Percentiles rank a stretch among this genome's conserved stretches.
Evolutionary conservation across 495 filamentous ascomycete genomes (phyloP).

Genomic region (Penicillium flavigenum): DNA sequence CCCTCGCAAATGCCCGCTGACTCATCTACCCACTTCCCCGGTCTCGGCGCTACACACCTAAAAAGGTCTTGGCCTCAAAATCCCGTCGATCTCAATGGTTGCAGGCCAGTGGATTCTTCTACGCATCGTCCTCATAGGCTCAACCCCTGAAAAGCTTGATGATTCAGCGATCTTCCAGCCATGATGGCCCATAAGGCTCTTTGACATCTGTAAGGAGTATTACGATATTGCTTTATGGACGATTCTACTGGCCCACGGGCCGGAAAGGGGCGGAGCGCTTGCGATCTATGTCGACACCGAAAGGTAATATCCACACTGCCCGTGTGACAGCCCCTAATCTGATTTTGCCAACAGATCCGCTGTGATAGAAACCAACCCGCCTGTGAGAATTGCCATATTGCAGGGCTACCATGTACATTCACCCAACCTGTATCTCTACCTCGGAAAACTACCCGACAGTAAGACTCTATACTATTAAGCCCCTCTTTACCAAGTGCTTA

Average conservation of each 20-base stretch:
- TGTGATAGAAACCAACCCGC: constrained; percentile 30
- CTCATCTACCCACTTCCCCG: not conserved
- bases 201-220: not conserved
- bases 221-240: constrained; percentile 8
- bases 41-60: not conserved
- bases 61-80: not conserved
- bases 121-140: not conserved
- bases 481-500: constrained; percentile 5
- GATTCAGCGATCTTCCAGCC: constrained; percentile 8
- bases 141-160: not conserved
- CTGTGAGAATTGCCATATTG: constrained; percentile 31
- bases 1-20: not conserved
- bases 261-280: constrained; percentile 21
- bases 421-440: constrained; percentile 12
- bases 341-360: constrained; percentile 23
- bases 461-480: constrained; percentile 6
- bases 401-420: constrained; percentile 26
- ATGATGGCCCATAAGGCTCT: not conserved
- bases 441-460: constrained; percentile 26
- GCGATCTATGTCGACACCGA: constrained; percentile 29
- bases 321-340: not conserved
- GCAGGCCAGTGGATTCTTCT: not conserved
- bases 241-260: constrained; percentile 14
- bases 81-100: constrained; percentile 5
- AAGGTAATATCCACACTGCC: constrained; percentile 19